Evolutionary conservation across 495 filamentous ascomycete genomes (phyloP).

Genomic region (Xanthoparmelia taractica): DNA sequence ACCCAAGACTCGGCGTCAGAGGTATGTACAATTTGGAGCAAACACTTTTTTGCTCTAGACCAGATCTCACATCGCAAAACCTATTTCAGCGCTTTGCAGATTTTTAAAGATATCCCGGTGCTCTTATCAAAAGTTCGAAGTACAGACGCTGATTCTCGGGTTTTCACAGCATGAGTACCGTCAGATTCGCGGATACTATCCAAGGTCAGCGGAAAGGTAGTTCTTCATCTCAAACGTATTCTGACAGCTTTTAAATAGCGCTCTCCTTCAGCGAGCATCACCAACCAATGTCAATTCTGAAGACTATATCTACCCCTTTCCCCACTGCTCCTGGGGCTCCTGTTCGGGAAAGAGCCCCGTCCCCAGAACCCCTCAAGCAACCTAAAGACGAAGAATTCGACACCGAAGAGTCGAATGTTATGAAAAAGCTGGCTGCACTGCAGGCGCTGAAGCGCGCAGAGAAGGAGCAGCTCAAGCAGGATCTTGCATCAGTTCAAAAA

Average conservation of each 20-base stretch:
- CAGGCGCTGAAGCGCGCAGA: neutral
- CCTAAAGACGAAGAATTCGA: neutral
- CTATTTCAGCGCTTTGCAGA: neutral
- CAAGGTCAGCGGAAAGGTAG: neutral
- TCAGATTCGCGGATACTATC: neutral
- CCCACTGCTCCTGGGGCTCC: neutral
- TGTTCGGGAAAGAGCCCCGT: neutral
- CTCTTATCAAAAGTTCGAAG: neutral
- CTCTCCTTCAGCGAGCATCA: neutral
- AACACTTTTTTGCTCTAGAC: neutral
- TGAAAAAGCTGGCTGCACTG: neutral
- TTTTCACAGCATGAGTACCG: neutral
- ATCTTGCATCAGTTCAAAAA: neutral
- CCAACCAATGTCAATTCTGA: neutral
- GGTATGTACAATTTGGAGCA: neutral
- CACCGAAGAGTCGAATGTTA: neutral
- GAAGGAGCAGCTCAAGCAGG: neutral
- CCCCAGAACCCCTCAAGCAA: neutral
- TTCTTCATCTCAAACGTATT: neutral
- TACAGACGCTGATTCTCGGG: neutral
- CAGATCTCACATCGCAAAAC: neutral
- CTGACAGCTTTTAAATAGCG: neutral
- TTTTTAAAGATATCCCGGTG: neutral
- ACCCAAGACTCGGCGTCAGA: neutral
- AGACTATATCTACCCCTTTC: neutral